These are phyloP conservation scores for Mucor circinelloides DNA, from an alignment of 371 early-diverging fungal genomes.

Conservation along the genomic window DNA sequence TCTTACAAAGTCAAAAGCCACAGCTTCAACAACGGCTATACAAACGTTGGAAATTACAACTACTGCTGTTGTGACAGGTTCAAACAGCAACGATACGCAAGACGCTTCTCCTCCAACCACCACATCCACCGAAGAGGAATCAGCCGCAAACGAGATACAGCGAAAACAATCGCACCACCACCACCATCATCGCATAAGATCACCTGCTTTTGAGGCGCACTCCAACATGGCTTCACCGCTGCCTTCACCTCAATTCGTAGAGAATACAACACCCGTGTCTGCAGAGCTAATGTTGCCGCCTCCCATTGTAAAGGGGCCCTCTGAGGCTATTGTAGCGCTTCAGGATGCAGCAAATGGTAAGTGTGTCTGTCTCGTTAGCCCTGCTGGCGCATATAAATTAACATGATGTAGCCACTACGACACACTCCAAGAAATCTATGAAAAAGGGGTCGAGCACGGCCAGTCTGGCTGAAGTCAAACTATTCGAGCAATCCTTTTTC, in stretches of 20 bases:
- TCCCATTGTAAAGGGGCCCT: constrained; percentile 35
- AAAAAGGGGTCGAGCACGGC: background rate
- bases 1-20: constrained; percentile 41
- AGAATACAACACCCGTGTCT: constrained; percentile 19
- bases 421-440: background rate
- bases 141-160: background rate
- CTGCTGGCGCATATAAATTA: background rate
- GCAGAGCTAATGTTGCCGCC: constrained; percentile 29
- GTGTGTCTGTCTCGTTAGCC: background rate
- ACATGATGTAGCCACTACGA: background rate
- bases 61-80: constrained; percentile 34
- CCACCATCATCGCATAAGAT: constrained; percentile 39
- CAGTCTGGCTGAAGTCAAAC: constrained; percentile 6
- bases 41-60: constrained; percentile 50
- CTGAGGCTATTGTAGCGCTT: constrained; percentile 51
- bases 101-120: constrained; percentile 4
- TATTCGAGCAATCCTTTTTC: constrained; percentile 63
- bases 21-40: constrained; percentile 42
- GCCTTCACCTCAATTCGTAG: constrained; percentile 31
- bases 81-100: background rate
- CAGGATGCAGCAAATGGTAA: constrained; percentile 52
- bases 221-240: constrained; percentile 12
- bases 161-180: constrained; percentile 34
- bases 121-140: background rate
- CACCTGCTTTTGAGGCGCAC: constrained; percentile 34